Evolutionary conservation across 352 stramenopile species (phyloP).

Genomic region (Pythium dissotocum): DNA sequence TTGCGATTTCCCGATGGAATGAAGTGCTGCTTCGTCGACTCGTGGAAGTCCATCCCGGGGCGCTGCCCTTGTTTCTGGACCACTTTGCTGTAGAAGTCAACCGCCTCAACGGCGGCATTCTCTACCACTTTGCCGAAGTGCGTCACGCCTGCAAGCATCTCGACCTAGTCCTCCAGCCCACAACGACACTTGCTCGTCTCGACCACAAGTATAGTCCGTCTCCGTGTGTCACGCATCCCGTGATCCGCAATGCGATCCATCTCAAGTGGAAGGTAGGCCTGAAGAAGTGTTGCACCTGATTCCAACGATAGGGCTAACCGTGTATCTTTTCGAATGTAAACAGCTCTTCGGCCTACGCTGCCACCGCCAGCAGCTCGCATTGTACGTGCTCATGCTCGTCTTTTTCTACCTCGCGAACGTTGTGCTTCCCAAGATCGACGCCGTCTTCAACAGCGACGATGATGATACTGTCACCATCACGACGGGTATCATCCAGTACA

Average conservation of each 20-base stretch:
- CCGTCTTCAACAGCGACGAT: constrained; percentile 33
- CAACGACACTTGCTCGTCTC: constrained; percentile 12
- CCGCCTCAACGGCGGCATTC: constrained; percentile 48
- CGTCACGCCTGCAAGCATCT: constrained; percentile 13
- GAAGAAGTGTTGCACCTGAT: not conserved
- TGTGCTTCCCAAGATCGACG: constrained; percentile 42
- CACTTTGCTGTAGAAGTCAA: constrained; percentile 49
- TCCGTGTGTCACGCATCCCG: constrained; percentile 45
- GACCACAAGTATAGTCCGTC: constrained; percentile 35
- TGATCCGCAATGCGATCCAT: constrained; percentile 50
- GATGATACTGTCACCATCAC: constrained; percentile 7
- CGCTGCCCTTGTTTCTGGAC: constrained; percentile 46
- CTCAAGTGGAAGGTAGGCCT: constrained; percentile 50
- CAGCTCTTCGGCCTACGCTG: constrained; percentile 38
- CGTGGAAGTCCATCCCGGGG: constrained; percentile 38
- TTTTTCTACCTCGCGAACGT: constrained; percentile 63
- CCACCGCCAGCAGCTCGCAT: constrained; percentile 43
- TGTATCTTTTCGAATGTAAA: not conserved
- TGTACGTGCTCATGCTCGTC: constrained; percentile 51
- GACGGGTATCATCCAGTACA: constrained; percentile 18
- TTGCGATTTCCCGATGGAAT: constrained; percentile 35
- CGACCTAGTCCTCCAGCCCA: constrained; percentile 1
- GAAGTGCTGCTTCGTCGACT: constrained; percentile 39
- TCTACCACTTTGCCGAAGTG: constrained; percentile 48
- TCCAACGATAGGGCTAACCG: not conserved